phyloP scores from a whole-genome alignment of 148 eudicot species.

The Amaranthus hypochondriacus region DNA sequence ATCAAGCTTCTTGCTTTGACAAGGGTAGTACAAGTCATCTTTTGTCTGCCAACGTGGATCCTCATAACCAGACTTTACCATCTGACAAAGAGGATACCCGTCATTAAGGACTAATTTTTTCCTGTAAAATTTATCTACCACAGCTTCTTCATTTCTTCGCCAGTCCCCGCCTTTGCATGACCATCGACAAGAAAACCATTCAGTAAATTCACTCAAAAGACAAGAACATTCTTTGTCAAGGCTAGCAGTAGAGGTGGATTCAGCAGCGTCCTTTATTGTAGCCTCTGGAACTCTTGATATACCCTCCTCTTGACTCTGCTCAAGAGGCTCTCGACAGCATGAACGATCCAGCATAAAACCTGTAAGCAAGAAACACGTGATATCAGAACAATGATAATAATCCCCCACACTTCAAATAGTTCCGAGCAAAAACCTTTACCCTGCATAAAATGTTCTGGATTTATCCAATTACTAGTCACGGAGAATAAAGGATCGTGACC shows the following conservation, averaged over 20 bases:
- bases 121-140: constrained; percentile 47
- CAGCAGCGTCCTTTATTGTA: constrained; percentile 40
- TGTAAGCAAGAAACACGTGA: constrained; percentile 26
- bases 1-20: constrained; percentile 64
- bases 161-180: constrained; percentile 95
- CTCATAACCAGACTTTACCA: constrained; percentile 77
- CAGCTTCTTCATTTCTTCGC: constrained; percentile 76
- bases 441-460: background rate
- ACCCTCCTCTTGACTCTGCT: constrained; percentile 36
- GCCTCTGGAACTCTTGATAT: constrained; percentile 28
- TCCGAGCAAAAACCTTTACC: background rate
- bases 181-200: constrained; percentile 65
- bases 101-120: constrained; percentile 82
- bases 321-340: constrained; percentile 37
- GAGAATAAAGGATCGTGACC: background rate
- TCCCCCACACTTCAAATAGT: background rate
- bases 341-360: constrained; percentile 38
- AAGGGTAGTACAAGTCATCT: constrained; percentile 74
- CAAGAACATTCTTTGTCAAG: constrained; percentile 50
- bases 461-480: background rate
- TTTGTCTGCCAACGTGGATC: constrained; percentile 71
- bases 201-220: constrained; percentile 40
- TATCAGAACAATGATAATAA: background rate
- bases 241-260: constrained; percentile 37
- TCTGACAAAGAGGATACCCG: constrained; percentile 84